A percentile compares a stretch with the other conserved stretches of the same genome.
Conservation (phyloP, 2,329 filamentous ascomycete species). For the Venturia effusa region DNA sequence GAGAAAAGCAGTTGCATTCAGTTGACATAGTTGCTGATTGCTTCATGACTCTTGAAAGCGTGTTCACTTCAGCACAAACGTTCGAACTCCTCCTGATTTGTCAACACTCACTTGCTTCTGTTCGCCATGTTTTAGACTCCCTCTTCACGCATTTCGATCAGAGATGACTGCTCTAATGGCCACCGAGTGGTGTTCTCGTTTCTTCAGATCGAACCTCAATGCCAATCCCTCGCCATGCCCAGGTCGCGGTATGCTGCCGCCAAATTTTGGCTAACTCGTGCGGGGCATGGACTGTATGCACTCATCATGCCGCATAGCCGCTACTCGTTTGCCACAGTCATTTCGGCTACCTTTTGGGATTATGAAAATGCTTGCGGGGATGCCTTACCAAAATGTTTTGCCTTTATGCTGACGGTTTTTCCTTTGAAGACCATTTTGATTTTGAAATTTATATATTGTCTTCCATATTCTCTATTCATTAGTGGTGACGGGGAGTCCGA, state of each 20-base stretch:
- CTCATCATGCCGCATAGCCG: not conserved
- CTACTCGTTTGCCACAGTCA: not conserved
- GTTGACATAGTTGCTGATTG: no score
- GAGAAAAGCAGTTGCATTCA: no score
- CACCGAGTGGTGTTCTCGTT: not conserved
- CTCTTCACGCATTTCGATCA: no score
- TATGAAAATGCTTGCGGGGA: not conserved
- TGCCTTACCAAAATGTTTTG: not conserved
- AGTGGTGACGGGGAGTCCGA: not conserved
- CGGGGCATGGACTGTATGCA: constrained; percentile 1
- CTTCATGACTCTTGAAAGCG: no score
- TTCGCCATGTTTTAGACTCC: not conserved
- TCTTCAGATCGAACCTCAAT: not conserved
- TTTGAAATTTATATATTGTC: not conserved
- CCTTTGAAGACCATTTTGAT: not conserved
- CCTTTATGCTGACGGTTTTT: not conserved
- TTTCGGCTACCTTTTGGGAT: not conserved
- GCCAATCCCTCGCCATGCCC: not conserved
- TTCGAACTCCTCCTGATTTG: not conserved
- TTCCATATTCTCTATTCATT: not conserved
- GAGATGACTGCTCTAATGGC: not conserved
- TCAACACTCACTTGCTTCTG: not conserved
- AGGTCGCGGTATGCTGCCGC: not conserved
- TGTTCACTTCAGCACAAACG: not conserved
- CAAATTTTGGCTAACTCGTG: not conserved